Evolutionary conservation across 176 grass and related monocot genomes (phyloP).

Genomic region (Rhipidocladum racemiflorum): DNA sequence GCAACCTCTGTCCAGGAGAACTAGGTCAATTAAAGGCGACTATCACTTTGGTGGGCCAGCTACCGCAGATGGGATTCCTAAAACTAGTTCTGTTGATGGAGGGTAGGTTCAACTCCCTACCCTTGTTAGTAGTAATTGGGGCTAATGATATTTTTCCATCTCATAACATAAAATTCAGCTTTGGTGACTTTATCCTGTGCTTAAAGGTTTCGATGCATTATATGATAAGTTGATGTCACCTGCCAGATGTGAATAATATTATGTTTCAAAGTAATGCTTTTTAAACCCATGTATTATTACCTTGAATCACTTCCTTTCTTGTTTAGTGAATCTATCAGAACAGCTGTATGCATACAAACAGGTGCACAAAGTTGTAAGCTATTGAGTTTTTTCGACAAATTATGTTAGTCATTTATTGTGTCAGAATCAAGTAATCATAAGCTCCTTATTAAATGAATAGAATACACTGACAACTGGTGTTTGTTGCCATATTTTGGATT

Average conservation of each 20-base stretch:
- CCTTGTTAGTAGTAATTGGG: constrained; percentile 7
- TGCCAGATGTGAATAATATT: constrained; percentile 10
- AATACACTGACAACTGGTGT: constrained; percentile 4
- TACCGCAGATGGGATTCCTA: constrained; percentile 56
- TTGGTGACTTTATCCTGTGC: constrained; percentile 7
- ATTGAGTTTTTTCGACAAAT: constrained; percentile 15
- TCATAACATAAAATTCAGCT: constrained; percentile 7
- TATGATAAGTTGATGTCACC: constrained; percentile 3
- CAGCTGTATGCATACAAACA: not conserved
- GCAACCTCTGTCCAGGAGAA: constrained; percentile 77
- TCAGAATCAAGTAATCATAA: not conserved
- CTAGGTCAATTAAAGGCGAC: constrained; percentile 68
- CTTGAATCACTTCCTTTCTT: constrained; percentile 12
- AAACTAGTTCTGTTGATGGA: constrained; percentile 66
- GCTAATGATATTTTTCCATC: constrained; percentile 18
- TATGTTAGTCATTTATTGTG: constrained; percentile 16
- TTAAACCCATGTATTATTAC: not conserved
- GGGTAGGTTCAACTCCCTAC: constrained; percentile 54
- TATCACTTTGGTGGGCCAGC: constrained; percentile 41
- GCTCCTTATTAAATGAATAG: not conserved
- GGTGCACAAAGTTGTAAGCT: not conserved
- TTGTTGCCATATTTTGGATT: not conserved
- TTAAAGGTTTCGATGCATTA: constrained; percentile 14
- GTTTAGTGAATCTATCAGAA: constrained; percentile 23
- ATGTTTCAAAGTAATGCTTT: not conserved